Evolutionary conservation across 495 filamentous ascomycete genomes (phyloP).

Genomic region (Sabuloglossum arenarium): DNA sequence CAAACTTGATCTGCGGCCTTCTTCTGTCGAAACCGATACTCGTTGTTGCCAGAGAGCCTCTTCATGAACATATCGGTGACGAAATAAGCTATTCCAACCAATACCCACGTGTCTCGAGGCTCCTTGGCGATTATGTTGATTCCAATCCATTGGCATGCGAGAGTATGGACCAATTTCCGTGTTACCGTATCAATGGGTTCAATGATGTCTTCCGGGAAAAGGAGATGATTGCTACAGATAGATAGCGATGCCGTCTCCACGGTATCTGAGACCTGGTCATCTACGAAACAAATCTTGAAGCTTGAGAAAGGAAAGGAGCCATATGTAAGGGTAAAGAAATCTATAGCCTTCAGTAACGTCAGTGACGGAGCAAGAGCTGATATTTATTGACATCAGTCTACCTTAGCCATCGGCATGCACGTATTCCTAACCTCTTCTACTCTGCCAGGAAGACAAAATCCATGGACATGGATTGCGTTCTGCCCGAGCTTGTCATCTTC

Average conservation of each 20-base stretch:
- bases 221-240: constrained; percentile 67
- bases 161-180: constrained; percentile 52
- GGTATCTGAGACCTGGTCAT: constrained; percentile 57
- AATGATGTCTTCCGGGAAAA: constrained; percentile 63
- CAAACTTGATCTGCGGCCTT: constrained; percentile 59
- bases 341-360: constrained; percentile 33
- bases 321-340: constrained; percentile 68
- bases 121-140: constrained; percentile 68
- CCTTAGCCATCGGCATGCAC: constrained; percentile 49
- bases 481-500: constrained; percentile 75
- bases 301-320: constrained; percentile 69
- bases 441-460: constrained; percentile 73
- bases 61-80: constrained; percentile 86
- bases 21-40: constrained; percentile 83
- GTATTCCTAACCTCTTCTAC: constrained; percentile 63
- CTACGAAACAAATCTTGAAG: constrained; percentile 85
- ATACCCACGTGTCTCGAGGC: constrained; percentile 72
- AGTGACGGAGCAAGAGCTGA: background rate
- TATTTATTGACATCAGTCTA: constrained; percentile 7
- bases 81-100: constrained; percentile 76
- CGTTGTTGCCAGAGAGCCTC: constrained; percentile 78
- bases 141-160: constrained; percentile 88
- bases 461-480: constrained; percentile 66
- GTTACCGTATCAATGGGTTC: constrained; percentile 64
- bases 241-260: constrained; percentile 61